These are phyloP conservation scores for Daldinia loculata DNA, from an alignment of 495 filamentous ascomycete genomes.

Conservation along the genomic window DNA sequence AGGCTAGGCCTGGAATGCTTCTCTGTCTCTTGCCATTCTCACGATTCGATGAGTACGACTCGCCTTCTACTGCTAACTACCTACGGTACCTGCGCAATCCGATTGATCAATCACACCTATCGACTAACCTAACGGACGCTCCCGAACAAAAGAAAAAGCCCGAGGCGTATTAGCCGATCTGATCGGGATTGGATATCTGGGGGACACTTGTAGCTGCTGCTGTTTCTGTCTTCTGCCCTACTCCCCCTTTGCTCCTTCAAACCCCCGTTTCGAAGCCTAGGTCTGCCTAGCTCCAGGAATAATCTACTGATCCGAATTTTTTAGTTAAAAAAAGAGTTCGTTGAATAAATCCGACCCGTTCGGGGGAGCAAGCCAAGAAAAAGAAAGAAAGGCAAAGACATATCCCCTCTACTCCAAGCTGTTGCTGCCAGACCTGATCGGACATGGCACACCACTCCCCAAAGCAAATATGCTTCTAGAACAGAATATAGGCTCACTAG, in stretches of 20 bases:
- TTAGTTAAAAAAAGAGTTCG: slow-evolving; percentile 17
- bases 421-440: slow-evolving; percentile 29
- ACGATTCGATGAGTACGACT: slow-evolving; percentile 16
- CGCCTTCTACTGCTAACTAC: slow-evolving; percentile 18
- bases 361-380: slow-evolving; percentile 31
- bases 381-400: slow-evolving; percentile 33
- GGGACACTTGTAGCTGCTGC: slow-evolving; percentile 1
- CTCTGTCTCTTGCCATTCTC: slow-evolving; percentile 14
- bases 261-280: slow-evolving; percentile 6
- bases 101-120: slow-evolving; percentile 4
- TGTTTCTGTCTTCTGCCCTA: slow-evolving; percentile 6
- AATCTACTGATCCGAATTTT: slow-evolving; percentile 26
- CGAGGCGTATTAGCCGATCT: slow-evolving; percentile 25
- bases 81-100: slow-evolving; percentile 4
- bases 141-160: slow-evolving; percentile 40
- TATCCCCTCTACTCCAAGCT: slow-evolving; percentile 45
- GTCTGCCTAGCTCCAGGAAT: slow-evolving; percentile 21
- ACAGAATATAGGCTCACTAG: slow-evolving; percentile 32
- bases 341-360: slow-evolving; percentile 28
- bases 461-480: slow-evolving; percentile 39
- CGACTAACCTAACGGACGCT: slow-evolving; percentile 17
- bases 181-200: slow-evolving; percentile 15
- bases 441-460: slow-evolving; percentile 26
- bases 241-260: slow-evolving; percentile 4
- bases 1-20: slow-evolving; percentile 23